Evolutionary conservation across 768 basidiomycete genomes (phyloP), one percentile per base, ranked within the genome.

Genomic region (Lactarius vividus): DNA sequence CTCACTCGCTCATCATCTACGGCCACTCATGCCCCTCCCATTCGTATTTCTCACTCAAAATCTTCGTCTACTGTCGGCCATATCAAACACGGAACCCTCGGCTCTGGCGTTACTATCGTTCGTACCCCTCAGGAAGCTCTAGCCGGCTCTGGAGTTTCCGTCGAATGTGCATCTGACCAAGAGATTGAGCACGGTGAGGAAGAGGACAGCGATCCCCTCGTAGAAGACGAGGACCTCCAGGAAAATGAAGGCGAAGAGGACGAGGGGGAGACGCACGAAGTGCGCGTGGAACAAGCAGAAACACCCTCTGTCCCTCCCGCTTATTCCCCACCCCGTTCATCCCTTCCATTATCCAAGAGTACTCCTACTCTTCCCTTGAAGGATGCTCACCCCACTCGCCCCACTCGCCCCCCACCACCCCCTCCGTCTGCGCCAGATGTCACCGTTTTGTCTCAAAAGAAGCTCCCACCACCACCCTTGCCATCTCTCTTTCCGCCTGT

Each of bases 101-200:
- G 89, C n/a, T 73, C 83, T 23, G 90, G 91, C 46, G 91, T 91
- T 16, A 87, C 81, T 1, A 79, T 94, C 35, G 91, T 93, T 42
- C 80, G 87, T 63, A 93, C 92, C 0, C 92, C 92, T 9, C 86
- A 88, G 69, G 92, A 94, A 62, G 91, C 91, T 26, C 78, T 94
- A 35, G 78, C 74, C 33, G 74, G 77, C 56, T 66, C 79, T 26
- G 64, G 68, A 37, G 68, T 57, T 52, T 26, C 63, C n/a, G 44
- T 68, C 15, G 61, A 68, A 5, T 59, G 20, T 35, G 6, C 26
- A 31, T 66, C 68, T 2, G 68, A 65, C 3, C 60, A 53, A n/a
- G 68, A 62, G 29, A 13, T 28, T 20, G 59, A 66, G 20, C 54
- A 20, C 3, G 54, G 18, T 2, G 54, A n/a, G 20, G 54, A 7